These are phyloP conservation scores for Rubroboletus satanas DNA, from an alignment of 768 basidiomycete genomes.

Conservation along the genomic window DNA sequence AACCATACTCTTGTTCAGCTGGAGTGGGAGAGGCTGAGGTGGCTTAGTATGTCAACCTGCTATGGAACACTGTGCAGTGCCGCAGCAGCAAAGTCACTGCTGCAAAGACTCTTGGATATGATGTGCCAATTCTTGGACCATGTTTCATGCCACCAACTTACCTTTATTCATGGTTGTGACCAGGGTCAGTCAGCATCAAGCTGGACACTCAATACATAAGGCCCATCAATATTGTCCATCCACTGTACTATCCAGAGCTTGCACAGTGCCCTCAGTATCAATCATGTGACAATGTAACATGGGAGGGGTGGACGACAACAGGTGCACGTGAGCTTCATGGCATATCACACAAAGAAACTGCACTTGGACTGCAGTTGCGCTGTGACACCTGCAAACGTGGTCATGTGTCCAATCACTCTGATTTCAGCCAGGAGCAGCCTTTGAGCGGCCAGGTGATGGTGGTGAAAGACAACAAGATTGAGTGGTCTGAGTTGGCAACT, in stretches of 20 bases:
- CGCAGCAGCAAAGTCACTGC: neutral
- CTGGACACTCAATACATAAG: conserved; percentile 1
- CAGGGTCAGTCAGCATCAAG: neutral
- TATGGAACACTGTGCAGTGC: neutral
- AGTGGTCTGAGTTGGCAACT: neutral
- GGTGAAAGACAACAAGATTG: neutral
- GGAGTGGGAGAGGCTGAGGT: neutral
- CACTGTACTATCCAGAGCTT: conserved; percentile 8
- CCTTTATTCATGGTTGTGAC: neutral
- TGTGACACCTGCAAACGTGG: neutral
- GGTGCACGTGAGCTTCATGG: conserved; percentile 4
- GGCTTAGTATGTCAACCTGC: neutral
- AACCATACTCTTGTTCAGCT: neutral
- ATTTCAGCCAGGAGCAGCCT: too few relatives aligned
- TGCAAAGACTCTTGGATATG: neutral
- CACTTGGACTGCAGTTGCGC: neutral
- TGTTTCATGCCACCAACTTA: neutral
- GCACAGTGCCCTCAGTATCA: neutral
- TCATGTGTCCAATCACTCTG: too few relatives aligned
- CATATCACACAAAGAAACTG: neutral
- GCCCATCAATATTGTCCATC: conserved; percentile 7
- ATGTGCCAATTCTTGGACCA: neutral
- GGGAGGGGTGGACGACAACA: conserved; percentile 2
- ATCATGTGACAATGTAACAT: neutral
- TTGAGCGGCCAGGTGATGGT: neutral